Evolutionary conservation across 2,329 filamentous ascomycete genomes (phyloP), one percentile per base, ranked within the genome.

Genomic region (Paramyrothecium sp.): DNA sequence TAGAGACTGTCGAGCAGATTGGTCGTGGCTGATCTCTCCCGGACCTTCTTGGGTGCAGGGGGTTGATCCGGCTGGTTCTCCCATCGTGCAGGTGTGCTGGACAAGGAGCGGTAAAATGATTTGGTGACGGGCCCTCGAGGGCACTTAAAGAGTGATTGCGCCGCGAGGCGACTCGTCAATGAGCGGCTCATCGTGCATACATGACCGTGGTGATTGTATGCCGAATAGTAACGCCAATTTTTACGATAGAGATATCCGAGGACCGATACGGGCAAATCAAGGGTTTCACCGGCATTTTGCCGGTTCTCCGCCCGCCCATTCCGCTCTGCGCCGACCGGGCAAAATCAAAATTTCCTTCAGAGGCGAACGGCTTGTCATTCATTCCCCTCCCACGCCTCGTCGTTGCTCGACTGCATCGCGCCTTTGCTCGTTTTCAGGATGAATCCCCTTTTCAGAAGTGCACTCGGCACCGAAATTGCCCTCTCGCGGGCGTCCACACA

Each of bases 371-470:
- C 60, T 65, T 68, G 65, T 60, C 26, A 30, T 64, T 61, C 57
- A 54, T 49, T 56, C 60, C 54, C 61, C 63, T 63, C 61, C 63
- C 63, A 60, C 38, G 59, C 57, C 61, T 59, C 58, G 56, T 62
- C 61, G 62, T 65, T 59, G 59, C 60, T 61, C 65, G 62, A 63
- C 64, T 65, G 60, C 57, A 62, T 63, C 60, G 58, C 59, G 56
- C 61, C 58, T 61, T 63, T 60, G 60, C 58, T 64, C 65, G 56
- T 58, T 56, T 51, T 60, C 67, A 77, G 67, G 53, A 83, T 83
- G 81, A 78, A 75, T 66, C 74, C 77, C 58, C 65, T 81, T 57
- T 71, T 75, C 64, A 76, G 68, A 75, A 78, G 75, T 74, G 76
- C 68, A 56, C 65, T 63, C 48, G 72, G 73, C 61, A 71, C 78